Percentiles rank a stretch among this genome's conserved stretches.
Conservation (phyloP, 768 basidiomycete species). For the Boletus sensibilis region DNA sequence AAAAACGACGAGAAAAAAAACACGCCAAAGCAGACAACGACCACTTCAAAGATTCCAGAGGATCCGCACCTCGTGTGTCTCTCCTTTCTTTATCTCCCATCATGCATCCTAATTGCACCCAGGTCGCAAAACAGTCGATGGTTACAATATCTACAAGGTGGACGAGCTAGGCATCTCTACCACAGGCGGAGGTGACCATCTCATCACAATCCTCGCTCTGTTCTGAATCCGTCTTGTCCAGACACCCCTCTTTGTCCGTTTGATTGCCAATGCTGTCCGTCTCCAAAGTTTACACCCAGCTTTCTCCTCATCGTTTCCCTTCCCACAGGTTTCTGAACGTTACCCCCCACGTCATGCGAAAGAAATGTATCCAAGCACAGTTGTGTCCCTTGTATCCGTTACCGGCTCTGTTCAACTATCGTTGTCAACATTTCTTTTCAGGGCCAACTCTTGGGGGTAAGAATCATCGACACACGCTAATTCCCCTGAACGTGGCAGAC, state of each 20-base stretch:
- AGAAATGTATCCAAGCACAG: neutral
- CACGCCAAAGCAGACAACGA: constrained; percentile 37
- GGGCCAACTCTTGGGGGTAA: neutral
- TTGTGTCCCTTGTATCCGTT: constrained; percentile 1
- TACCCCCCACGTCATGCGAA: neutral
- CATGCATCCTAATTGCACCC: constrained; percentile 10
- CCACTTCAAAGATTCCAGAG: constrained; percentile 73
- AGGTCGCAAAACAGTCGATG: constrained; percentile 82
- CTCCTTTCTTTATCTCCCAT: constrained; percentile 3
- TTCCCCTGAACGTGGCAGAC: neutral
- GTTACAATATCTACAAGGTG: constrained; percentile 77
- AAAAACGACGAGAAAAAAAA: constrained; percentile 35
- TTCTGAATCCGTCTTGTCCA: constrained; percentile 35
- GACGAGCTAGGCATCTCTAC: constrained; percentile 72
- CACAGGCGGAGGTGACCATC: constrained; percentile 66
- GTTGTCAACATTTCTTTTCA: neutral
- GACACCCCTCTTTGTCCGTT: constrained; percentile 86
- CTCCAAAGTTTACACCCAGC: neutral
- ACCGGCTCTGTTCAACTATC: neutral
- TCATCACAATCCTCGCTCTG: constrained; percentile 8
- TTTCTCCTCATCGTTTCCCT: neutral
- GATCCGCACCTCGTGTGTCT: constrained; percentile 63
- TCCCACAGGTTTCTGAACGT: constrained; percentile 28
- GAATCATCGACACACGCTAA: neutral
- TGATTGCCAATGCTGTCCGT: constrained; percentile 85